A percentile compares a stretch with the other conserved stretches of the same genome.
phyloP scores from a whole-genome alignment of 208 protist species.

The Wallacemonas sp. region DNA sequence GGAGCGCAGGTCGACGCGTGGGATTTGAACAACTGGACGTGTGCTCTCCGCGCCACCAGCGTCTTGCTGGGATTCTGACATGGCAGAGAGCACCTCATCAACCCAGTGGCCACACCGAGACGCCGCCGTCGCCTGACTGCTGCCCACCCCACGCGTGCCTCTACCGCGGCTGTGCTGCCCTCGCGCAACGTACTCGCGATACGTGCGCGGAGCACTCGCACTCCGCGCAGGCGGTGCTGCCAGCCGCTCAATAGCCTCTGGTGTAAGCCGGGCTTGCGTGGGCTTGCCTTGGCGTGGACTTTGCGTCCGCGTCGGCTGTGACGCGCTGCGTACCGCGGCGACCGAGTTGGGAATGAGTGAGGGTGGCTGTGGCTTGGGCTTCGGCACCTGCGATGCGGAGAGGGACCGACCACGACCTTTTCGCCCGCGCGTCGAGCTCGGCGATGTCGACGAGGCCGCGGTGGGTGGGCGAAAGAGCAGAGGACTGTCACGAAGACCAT shows the following conservation, averaged over 20 bases:
- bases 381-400: not conserved
- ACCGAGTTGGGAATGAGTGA: not conserved
- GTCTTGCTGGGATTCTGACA: slow-evolving; percentile 13
- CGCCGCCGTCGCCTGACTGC: slow-evolving; percentile 6
- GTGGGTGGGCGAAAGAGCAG: not conserved
- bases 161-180: not conserved
- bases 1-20: slow-evolving; percentile 56
- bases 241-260: slow-evolving; percentile 24
- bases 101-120: slow-evolving; percentile 35
- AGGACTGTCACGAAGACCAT: not conserved
- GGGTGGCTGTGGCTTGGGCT: not conserved
- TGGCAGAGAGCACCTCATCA: slow-evolving; percentile 33
- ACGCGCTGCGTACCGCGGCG: too few relatives aligned
- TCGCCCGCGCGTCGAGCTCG: not conserved
- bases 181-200: not conserved
- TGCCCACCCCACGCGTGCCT: too few relatives aligned
- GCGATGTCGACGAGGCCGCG: not conserved
- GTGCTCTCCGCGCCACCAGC: slow-evolving; percentile 4
- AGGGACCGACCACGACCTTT: too few relatives aligned
- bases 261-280: slow-evolving; percentile 12
- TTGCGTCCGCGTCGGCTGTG: too few relatives aligned
- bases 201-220: not conserved
- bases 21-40: slow-evolving; percentile 22
- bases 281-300: not conserved
- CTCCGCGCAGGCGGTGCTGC: slow-evolving; percentile 19